A percentile compares a stretch with the other conserved stretches of the same genome.
Evolutionary conservation across 768 basidiomycete genomes (phyloP).

Genomic region (Lactarius trivialis): DNA sequence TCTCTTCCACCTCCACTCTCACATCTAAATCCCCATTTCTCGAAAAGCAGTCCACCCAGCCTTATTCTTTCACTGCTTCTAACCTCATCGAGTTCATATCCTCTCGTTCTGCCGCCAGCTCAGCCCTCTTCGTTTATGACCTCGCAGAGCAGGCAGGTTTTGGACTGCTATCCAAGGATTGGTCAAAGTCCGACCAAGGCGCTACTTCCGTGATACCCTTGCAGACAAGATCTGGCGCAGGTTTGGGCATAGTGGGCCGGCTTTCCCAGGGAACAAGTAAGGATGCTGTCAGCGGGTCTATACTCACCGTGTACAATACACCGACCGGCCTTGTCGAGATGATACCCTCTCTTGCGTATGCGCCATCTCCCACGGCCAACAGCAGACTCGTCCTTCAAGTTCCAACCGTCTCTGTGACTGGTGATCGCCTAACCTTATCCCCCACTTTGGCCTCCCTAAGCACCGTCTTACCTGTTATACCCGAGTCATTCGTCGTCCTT

Average conservation of each 20-base stretch:
- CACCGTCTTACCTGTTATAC: slow-evolving; percentile 52
- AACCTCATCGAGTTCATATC: slow-evolving; percentile 63
- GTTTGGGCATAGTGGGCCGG: slow-evolving; percentile 69
- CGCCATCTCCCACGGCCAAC: slow-evolving; percentile 55
- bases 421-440: slow-evolving; percentile 60
- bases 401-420: slow-evolving; percentile 61
- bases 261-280: slow-evolving; percentile 74
- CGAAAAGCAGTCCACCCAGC: slow-evolving; percentile 21
- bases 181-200: slow-evolving; percentile 39
- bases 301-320: slow-evolving; percentile 76
- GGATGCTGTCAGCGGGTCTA: slow-evolving; percentile 50
- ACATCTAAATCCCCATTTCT: slow-evolving; percentile 30
- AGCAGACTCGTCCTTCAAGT: slow-evolving; percentile 80
- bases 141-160: slow-evolving; percentile 81
- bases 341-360: slow-evolving; percentile 66
- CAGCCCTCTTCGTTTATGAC: slow-evolving; percentile 74
- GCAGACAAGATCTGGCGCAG: slow-evolving; percentile 83
- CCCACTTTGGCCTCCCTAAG: slow-evolving; percentile 71
- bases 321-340: slow-evolving; percentile 79
- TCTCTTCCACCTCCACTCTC: slow-evolving; percentile 33
- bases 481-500: slow-evolving; percentile 61
- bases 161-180: slow-evolving; percentile 62
- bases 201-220: slow-evolving; percentile 56
- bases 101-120: slow-evolving; percentile 48
- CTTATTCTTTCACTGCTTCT: slow-evolving; percentile 43